Evolutionary conservation across 495 filamentous ascomycete genomes (phyloP).

Genomic region (Pseudevernia furfuracea): DNA sequence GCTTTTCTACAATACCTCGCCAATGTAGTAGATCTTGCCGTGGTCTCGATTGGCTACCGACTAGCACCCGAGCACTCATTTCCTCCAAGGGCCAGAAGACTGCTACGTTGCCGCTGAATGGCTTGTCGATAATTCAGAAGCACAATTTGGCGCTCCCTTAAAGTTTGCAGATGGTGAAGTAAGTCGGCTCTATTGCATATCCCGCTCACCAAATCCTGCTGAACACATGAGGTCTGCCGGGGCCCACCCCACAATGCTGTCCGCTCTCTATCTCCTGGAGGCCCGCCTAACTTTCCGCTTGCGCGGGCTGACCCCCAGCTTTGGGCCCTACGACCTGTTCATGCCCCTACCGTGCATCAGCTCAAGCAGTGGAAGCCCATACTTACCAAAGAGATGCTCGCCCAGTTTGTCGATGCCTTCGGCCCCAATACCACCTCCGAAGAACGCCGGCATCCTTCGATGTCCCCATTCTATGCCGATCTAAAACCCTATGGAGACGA

Average conservation of each 20-base stretch:
- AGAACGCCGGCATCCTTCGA: conserved; percentile 32
- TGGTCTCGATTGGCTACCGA: conserved; percentile 51
- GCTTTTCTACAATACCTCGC: conserved; percentile 36
- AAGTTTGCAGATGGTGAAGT: conserved; percentile 30
- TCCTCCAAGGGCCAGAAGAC: conserved; percentile 45
- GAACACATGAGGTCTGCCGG: conserved; percentile 36
- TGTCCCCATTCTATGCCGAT: conserved; percentile 43
- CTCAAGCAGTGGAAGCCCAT: conserved; percentile 29
- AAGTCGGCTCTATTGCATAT: neutral
- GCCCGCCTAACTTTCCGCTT: conserved; percentile 34
- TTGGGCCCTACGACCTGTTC: conserved; percentile 40
- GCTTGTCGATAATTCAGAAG: conserved; percentile 38
- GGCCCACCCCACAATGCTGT: conserved; percentile 39
- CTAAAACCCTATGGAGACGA: conserved; percentile 23
- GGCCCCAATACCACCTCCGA: conserved; percentile 34
- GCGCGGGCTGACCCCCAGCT: conserved; percentile 40
- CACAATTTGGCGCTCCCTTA: conserved; percentile 26
- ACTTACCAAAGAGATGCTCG: conserved; percentile 34
- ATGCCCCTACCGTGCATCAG: conserved; percentile 31
- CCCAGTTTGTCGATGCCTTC: conserved; percentile 37
- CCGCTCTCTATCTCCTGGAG: conserved; percentile 39
- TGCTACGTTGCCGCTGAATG: conserved; percentile 47
- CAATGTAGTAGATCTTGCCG: conserved; percentile 35
- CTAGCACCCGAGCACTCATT: conserved; percentile 53
- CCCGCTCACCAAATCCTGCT: neutral